phyloP scores from a whole-genome alignment of 2,329 filamentous ascomycete genomes.

The Epichloe baconii region DNA sequence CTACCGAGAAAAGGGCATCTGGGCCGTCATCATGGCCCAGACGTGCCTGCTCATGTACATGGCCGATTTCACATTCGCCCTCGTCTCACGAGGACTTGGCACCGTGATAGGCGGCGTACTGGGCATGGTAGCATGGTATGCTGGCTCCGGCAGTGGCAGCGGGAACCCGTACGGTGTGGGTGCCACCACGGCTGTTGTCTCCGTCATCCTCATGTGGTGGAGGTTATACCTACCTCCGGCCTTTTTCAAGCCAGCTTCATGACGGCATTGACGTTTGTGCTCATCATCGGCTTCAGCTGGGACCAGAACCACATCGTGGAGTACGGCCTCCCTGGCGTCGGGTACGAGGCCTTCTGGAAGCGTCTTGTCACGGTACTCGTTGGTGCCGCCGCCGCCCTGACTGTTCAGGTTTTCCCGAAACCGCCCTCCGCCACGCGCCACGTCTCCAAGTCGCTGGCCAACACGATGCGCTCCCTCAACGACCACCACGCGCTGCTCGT shows the following conservation, averaged over 20 bases:
- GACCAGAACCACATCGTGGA: constrained; percentile 26
- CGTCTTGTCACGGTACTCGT: constrained; percentile 30
- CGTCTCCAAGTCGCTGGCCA: constrained; percentile 30
- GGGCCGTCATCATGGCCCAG: constrained; percentile 38
- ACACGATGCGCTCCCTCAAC: constrained; percentile 26
- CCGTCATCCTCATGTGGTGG: constrained; percentile 21
- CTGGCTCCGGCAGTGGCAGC: constrained; percentile 31
- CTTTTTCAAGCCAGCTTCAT: constrained; percentile 19
- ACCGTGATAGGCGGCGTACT: constrained; percentile 34
- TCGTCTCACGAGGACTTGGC: constrained; percentile 27
- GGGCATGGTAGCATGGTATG: constrained; percentile 36
- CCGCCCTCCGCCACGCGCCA: constrained; percentile 33
- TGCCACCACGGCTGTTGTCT: constrained; percentile 28
- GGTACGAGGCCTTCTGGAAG: constrained; percentile 36
- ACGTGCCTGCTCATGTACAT: constrained; percentile 34
- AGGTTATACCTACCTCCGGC: constrained; percentile 20
- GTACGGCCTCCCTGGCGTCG: constrained; percentile 33
- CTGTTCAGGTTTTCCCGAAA: constrained; percentile 33
- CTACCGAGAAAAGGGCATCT: constrained; percentile 38
- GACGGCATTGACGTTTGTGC: constrained; percentile 24
- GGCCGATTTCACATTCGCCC: constrained; percentile 35
- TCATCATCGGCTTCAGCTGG: constrained; percentile 35
- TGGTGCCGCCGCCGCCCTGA: constrained; percentile 27
- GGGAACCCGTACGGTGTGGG: constrained; percentile 38
- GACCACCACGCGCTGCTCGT: constrained; percentile 36